A percentile compares a stretch with the other conserved stretches of the same genome.
phyloP scores from a whole-genome alignment of 768 basidiomycete genomes.

The Rhizopogon salebrosus region DNA sequence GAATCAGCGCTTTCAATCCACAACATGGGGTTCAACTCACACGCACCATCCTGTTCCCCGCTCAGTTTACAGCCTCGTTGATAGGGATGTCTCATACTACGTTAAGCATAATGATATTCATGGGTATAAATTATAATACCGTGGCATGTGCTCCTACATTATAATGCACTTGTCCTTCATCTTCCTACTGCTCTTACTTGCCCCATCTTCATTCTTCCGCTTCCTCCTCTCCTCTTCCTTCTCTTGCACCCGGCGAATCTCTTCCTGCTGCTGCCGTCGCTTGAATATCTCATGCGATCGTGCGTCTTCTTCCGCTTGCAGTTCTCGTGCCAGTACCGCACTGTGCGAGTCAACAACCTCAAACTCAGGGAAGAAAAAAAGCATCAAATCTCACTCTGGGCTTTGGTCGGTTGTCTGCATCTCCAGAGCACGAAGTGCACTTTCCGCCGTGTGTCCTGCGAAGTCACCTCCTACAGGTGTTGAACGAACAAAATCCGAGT shows the following conservation, averaged over 20 bases:
- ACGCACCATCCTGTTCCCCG: too few species aligned
- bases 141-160: slow-evolving; percentile 44
- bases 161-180: slow-evolving; percentile 46
- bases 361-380: background rate
- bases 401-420: slow-evolving; percentile 39
- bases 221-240: slow-evolving; percentile 16
- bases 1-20: too few species aligned
- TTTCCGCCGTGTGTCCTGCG: slow-evolving; percentile 67
- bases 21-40: too few species aligned
- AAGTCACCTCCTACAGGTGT: slow-evolving; percentile 78
- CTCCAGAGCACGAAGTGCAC: slow-evolving; percentile 47
- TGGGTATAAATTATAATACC: background rate
- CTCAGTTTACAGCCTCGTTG: too few species aligned
- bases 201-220: slow-evolving; percentile 20
- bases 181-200: slow-evolving; percentile 34
- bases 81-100: background rate
- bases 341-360: slow-evolving; percentile 30
- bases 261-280: slow-evolving; percentile 24
- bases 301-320: slow-evolving; percentile 80
- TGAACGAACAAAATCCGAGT: slow-evolving; percentile 58
- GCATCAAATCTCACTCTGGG: slow-evolving; percentile 50
- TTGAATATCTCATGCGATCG: slow-evolving; percentile 35
- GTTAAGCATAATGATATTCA: background rate
- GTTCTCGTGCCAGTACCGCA: slow-evolving; percentile 61
- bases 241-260: slow-evolving; percentile 1